Conservation (phyloP, 805 yeast genomes). For the Saccharomyces jurei region DNA sequence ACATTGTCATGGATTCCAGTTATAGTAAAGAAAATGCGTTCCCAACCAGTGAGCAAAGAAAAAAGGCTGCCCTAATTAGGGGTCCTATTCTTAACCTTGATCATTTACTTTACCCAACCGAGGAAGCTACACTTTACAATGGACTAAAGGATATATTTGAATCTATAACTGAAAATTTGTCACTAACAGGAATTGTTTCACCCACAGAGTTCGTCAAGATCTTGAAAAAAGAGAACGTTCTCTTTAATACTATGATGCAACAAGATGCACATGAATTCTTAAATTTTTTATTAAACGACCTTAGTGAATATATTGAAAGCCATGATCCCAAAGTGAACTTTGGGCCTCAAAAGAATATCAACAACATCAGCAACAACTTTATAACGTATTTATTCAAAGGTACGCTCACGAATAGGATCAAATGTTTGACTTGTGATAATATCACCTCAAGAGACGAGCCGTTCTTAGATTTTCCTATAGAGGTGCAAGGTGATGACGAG, state of each 20-base stretch:
- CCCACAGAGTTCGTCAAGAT: slow-evolving; percentile 68
- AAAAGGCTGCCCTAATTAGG: slow-evolving; percentile 62
- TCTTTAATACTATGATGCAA: slow-evolving; percentile 88
- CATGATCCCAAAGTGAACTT: slow-evolving; percentile 2
- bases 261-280: slow-evolving; percentile 98
- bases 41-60: slow-evolving; percentile 56
- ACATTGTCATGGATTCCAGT: background rate
- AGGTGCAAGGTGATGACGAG: slow-evolving; percentile 64
- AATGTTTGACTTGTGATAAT: slow-evolving; percentile 83
- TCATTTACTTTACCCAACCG: slow-evolving; percentile 37
- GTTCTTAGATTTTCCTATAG: slow-evolving; percentile 80
- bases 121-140: slow-evolving; percentile 42
- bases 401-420: slow-evolving; percentile 72
- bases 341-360: background rate
- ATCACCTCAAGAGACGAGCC: slow-evolving; percentile 74
- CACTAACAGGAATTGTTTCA: slow-evolving; percentile 74
- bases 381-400: slow-evolving; percentile 79
- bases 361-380: slow-evolving; percentile 34
- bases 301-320: slow-evolving; percentile 38
- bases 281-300: slow-evolving; percentile 75
- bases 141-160: slow-evolving; percentile 83
- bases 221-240: slow-evolving; percentile 70
- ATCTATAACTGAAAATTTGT: slow-evolving; percentile 61
- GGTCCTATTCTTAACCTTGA: slow-evolving; percentile 87
- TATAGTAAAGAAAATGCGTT: background rate